A percentile compares a stretch with the other conserved stretches of the same genome.
phyloP scores from a whole-genome alignment of 2,329 filamentous ascomycete genomes.

The Cytospora mali region DNA sequence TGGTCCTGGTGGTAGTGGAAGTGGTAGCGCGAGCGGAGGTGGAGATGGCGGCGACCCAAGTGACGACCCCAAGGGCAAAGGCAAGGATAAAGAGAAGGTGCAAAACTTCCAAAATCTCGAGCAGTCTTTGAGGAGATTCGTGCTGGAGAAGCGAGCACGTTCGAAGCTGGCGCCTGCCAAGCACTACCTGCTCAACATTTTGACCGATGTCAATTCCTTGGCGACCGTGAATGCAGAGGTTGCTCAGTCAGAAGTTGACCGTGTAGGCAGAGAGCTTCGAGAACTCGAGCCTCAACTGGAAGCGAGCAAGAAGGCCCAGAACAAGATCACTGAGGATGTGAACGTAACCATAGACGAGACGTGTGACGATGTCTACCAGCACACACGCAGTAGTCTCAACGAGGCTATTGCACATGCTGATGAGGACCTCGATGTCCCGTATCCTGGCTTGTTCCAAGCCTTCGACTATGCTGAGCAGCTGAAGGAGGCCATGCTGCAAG shows the following conservation, averaged over 20 bases:
- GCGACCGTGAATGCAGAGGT: conserved; percentile 87
- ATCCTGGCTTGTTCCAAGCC: conserved; percentile 80
- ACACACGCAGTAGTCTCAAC: conserved; percentile 76
- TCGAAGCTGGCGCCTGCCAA: conserved; percentile 95
- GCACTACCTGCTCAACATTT: conserved; percentile 91
- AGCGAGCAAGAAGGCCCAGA: conserved; percentile 76
- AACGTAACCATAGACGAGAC: conserved; percentile 82
- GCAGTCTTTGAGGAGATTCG: conserved; percentile 85
- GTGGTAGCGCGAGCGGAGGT: conserved; percentile 55
- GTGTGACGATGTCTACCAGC: conserved; percentile 81
- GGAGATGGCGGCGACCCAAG: conserved; percentile 60
- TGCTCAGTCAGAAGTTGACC: conserved; percentile 79
- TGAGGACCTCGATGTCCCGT: conserved; percentile 79
- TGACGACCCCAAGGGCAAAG: conserved; percentile 71
- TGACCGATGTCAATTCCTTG: conserved; percentile 82
- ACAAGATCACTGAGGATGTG: conserved; percentile 78
- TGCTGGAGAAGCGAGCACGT: conserved; percentile 90
- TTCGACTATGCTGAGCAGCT: conserved; percentile 94
- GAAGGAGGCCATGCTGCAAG: conserved; percentile 86
- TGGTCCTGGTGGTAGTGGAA: conserved; percentile 57
- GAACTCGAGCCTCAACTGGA: conserved; percentile 86
- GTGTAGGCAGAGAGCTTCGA: conserved; percentile 77
- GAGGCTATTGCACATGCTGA: conserved; percentile 77
- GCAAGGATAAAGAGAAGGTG: conserved; percentile 85
- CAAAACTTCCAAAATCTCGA: conserved; percentile 90